Percentiles rank a stretch among this genome's conserved stretches.
These are phyloP conservation scores for Botrytis byssoidea DNA, from an alignment of 2,329 filamentous ascomycete genomes.

Conservation along the genomic window DNA sequence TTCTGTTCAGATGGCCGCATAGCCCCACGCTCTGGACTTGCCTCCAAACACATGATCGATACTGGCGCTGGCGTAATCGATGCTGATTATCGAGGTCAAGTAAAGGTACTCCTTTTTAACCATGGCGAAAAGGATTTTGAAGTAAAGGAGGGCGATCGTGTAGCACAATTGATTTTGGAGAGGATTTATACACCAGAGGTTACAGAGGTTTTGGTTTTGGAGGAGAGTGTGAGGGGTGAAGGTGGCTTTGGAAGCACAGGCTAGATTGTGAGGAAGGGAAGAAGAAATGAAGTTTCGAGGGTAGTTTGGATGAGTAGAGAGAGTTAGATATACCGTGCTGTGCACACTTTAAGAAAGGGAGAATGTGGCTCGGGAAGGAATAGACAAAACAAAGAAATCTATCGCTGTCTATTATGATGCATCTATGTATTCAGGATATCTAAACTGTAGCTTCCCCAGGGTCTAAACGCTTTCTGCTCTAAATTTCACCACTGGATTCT, in stretches of 20 bases:
- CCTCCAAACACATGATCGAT: slow-evolving; percentile 93
- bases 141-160: slow-evolving; percentile 80
- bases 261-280: slow-evolving; percentile 20
- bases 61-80: slow-evolving; percentile 96
- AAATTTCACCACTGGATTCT: slow-evolving; percentile 64
- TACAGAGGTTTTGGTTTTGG: slow-evolving; percentile 81
- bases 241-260: slow-evolving; percentile 93
- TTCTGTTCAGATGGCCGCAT: slow-evolving; percentile 74
- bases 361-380: background rate
- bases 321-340: background rate
- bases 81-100: slow-evolving; percentile 90
- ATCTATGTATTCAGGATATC: background rate
- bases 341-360: background rate
- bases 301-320: background rate
- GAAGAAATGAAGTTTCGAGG: background rate
- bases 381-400: slow-evolving; percentile 4
- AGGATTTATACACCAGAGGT: slow-evolving; percentile 92
- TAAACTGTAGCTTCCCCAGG: background rate
- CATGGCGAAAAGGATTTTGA: slow-evolving; percentile 78
- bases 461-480: slow-evolving; percentile 50
- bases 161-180: slow-evolving; percentile 93
- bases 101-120: slow-evolving; percentile 96
- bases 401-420: slow-evolving; percentile 2
- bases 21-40: slow-evolving; percentile 86
- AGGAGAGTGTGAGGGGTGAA: slow-evolving; percentile 85